A percentile compares a stretch with the other conserved stretches of the same genome.
phyloP scores from a whole-genome alignment of 495 filamentous ascomycete genomes.

The Tuber indicum region DNA sequence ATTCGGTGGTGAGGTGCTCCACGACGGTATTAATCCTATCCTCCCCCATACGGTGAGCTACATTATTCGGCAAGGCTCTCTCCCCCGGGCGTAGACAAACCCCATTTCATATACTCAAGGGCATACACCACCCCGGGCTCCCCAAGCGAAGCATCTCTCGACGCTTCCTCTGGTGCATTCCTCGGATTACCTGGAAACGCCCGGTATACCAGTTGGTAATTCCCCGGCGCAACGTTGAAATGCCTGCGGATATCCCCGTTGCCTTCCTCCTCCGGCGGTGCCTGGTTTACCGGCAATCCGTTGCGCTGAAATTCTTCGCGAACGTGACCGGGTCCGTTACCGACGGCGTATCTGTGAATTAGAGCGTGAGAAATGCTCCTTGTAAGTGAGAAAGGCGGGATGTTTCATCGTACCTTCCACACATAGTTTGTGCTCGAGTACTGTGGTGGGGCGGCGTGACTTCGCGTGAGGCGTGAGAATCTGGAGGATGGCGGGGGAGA shows the following conservation, averaged over 20 bases:
- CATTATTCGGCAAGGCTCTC: not conserved
- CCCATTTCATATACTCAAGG: slow-evolving; percentile 90
- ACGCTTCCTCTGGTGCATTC: slow-evolving; percentile 36
- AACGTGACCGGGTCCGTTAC: slow-evolving; percentile 55
- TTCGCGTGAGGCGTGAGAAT: not conserved
- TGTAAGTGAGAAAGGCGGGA: not conserved
- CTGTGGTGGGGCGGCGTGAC: not conserved
- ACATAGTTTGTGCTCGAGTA: slow-evolving; percentile 3
- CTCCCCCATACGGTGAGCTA: not conserved
- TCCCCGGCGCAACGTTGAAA: slow-evolving; percentile 90
- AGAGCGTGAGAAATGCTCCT: not conserved
- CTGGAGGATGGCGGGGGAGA: not conserved
- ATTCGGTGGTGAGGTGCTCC: slow-evolving; percentile 63
- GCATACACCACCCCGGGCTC: slow-evolving; percentile 57
- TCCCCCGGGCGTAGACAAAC: slow-evolving; percentile 38
- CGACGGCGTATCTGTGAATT: slow-evolving; percentile 32
- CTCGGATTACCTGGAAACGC: slow-evolving; percentile 60
- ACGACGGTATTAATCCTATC: slow-evolving; percentile 70
- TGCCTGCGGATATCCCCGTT: slow-evolving; percentile 58
- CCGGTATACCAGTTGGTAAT: slow-evolving; percentile 78
- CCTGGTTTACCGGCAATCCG: slow-evolving; percentile 70
- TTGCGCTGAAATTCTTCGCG: slow-evolving; percentile 63
- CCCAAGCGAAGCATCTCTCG: slow-evolving; percentile 15
- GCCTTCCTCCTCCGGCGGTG: slow-evolving; percentile 58
- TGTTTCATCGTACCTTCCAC: slow-evolving; percentile 13